A percentile compares a stretch with the other conserved stretches of the same genome.
phyloP scores from a whole-genome alignment of 2,329 filamentous ascomycete species.

The Neophaeococcomyces mojaviensis region DNA sequence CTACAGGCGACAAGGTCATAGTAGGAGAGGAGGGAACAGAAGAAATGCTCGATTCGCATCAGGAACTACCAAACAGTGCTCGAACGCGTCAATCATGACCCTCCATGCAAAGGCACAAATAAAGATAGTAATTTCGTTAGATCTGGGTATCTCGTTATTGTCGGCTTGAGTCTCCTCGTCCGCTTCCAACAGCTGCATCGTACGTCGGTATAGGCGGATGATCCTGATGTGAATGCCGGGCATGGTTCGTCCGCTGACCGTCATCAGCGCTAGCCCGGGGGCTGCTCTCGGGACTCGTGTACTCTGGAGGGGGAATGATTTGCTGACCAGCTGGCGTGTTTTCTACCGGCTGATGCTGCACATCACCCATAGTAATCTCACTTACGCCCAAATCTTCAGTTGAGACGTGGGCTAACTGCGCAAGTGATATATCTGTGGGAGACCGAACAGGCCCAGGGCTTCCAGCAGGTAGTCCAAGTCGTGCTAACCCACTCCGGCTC shows the following conservation, averaged over 20 bases:
- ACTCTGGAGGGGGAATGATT: slow-evolving; percentile 61
- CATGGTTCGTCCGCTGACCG: slow-evolving; percentile 24
- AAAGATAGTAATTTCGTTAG: slow-evolving; percentile 3
- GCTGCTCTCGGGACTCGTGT: slow-evolving; percentile 51
- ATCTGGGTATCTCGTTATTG: slow-evolving; percentile 20
- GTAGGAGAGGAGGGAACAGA: background rate
- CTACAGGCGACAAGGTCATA: too few relatives aligned
- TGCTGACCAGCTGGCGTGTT: slow-evolving; percentile 45
- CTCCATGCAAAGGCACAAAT: slow-evolving; percentile 1
- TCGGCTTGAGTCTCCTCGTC: slow-evolving; percentile 22
- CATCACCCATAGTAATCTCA: slow-evolving; percentile 43
- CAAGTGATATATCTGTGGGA: slow-evolving; percentile 91
- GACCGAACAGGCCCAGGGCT: slow-evolving; percentile 85
- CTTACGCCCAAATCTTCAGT: slow-evolving; percentile 55
- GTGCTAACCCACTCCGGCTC: slow-evolving; percentile 69
- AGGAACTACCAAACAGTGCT: background rate
- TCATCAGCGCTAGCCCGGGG: slow-evolving; percentile 54
- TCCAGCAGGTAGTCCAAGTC: slow-evolving; percentile 58
- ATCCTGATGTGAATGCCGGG: slow-evolving; percentile 41
- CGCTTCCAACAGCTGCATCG: slow-evolving; percentile 57
- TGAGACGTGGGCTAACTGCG: slow-evolving; percentile 68
- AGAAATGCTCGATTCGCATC: slow-evolving; percentile 14
- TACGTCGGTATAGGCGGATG: slow-evolving; percentile 74
- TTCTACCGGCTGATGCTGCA: slow-evolving; percentile 22
- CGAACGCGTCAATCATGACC: background rate